Base-by-base conservation (phyloP, 1,284 basidiomycete genomes). In the Ceratobasidium sp. region DNA sequence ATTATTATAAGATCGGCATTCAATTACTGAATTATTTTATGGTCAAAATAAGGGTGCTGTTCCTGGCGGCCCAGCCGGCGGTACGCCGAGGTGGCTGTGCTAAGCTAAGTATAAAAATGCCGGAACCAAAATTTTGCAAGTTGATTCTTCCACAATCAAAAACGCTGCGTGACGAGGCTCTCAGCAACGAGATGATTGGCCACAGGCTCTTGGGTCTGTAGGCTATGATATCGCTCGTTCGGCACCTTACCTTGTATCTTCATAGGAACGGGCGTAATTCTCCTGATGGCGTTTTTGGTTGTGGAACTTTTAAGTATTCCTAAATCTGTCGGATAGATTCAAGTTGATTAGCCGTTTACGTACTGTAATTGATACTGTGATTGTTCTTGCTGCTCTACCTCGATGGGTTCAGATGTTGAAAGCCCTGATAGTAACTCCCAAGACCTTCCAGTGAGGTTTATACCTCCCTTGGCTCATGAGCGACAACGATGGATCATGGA, bases 141-240 rank as follows among this genome's bases (percentile, higher is more conserved):
- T 73, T 63, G 69, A 73, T 73, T 73, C 69, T 73, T 73, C 69
- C 69, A 73, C 69, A 73, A 73, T 73, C 69, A 73, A 73, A 73
- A 71, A 45, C 69, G 69, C 69, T 73, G 69, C 69, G 69, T 73
- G 69, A 73, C 63, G 69, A 73, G 68, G 33, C 67, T 51, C 31
- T 63, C 23, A 73, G 69, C 69, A 73, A 73, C 69, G 69, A 73
- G 37, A 73, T 73, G 69, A 73, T 39, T 71, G 69, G 42, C 69
- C 45, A 58, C 69, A 63, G 13, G 28, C 69, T 42, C 58, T 63
- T 31, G 69, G 69, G 69, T 8, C 7, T 73, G 69, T 31, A 23
- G 11, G 69, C 56, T 63, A 60, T 73, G 69, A 61, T 73, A 73
- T 73, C 69, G 69, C 69, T 73, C 69, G 69, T 73, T 73, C 69